Conservation (phyloP, 371 early-diverging fungal species). For the Coemansia sp. region DNA sequence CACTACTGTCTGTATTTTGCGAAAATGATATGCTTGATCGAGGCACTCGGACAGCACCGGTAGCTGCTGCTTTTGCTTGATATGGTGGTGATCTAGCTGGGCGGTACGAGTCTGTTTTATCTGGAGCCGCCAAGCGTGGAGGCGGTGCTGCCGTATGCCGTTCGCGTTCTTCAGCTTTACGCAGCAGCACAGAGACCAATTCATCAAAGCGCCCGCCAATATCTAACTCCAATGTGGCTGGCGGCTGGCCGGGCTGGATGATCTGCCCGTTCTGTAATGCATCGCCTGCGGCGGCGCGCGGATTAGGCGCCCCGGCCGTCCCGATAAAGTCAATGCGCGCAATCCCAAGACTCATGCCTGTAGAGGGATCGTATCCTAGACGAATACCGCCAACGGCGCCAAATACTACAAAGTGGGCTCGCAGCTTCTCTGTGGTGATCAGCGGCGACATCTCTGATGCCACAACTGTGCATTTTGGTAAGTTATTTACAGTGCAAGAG, state of each 20-base stretch:
- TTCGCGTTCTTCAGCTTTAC: neutral
- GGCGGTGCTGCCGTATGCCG: neutral
- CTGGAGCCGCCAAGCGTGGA: neutral
- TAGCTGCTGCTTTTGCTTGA: neutral
- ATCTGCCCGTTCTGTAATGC: slow-evolving; percentile 20
- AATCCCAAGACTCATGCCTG: slow-evolving; percentile 52
- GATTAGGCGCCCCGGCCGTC: slow-evolving; percentile 30
- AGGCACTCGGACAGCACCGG: slow-evolving; percentile 36
- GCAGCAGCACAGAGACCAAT: slow-evolving; percentile 11
- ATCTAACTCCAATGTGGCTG: slow-evolving; percentile 31
- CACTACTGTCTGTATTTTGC: slow-evolving; percentile 20
- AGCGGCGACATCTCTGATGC: slow-evolving; percentile 50
- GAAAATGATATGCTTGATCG: slow-evolving; percentile 50
- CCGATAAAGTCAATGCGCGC: slow-evolving; percentile 45
- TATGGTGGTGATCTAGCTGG: neutral
- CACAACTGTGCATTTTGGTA: slow-evolving; percentile 19
- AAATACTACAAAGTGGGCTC: slow-evolving; percentile 39
- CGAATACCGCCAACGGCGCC: slow-evolving; percentile 41
- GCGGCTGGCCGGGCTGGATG: slow-evolving; percentile 33
- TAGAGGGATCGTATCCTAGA: slow-evolving; percentile 46
- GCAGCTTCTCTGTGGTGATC: slow-evolving; percentile 45
- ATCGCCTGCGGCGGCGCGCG: slow-evolving; percentile 44
- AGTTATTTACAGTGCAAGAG: slow-evolving; percentile 17
- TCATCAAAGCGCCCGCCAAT: slow-evolving; percentile 22
- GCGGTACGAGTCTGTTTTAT: neutral